phyloP scores from a whole-genome alignment of 2,329 filamentous ascomycete genomes.

The Aspergillus ustus region DNA sequence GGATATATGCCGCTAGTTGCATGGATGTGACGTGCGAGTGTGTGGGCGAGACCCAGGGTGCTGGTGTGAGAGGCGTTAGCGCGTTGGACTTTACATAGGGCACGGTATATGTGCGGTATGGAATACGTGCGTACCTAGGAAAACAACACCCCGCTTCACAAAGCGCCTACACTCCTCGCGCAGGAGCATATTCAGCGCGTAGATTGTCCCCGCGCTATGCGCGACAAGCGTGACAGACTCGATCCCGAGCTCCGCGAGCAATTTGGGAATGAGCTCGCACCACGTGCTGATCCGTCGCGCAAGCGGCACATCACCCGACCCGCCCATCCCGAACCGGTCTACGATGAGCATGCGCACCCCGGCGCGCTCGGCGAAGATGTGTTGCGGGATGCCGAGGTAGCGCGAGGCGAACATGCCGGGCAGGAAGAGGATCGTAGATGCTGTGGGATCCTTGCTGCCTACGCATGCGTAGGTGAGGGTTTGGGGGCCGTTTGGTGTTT shows the following conservation, averaged over 20 bases:
- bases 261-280: constrained; percentile 47
- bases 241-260: constrained; percentile 42
- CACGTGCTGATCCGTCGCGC: constrained; percentile 43
- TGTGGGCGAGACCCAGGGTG: constrained; percentile 49
- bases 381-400: constrained; percentile 27
- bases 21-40: constrained; percentile 38
- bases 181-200: constrained; percentile 45
- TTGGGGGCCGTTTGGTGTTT: constrained; percentile 23
- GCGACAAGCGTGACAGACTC: constrained; percentile 40
- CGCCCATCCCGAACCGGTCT: constrained; percentile 39
- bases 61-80: constrained; percentile 35
- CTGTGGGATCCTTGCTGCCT: constrained; percentile 12
- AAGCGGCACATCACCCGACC: constrained; percentile 45
- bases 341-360: constrained; percentile 33
- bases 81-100: constrained; percentile 5
- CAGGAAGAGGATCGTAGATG: constrained; percentile 27
- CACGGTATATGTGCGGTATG: background rate
- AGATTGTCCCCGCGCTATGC: constrained; percentile 51
- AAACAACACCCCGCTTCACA: constrained; percentile 14
- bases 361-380: constrained; percentile 27
- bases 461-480: constrained; percentile 30
- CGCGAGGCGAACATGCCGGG: constrained; percentile 36
- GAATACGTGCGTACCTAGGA: constrained; percentile 20
- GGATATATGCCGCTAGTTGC: constrained; percentile 33
- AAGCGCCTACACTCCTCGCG: constrained; percentile 16